phyloP scores from a whole-genome alignment of 2,329 filamentous ascomycete species.

The Neodidymelliopsis sp. region DNA sequence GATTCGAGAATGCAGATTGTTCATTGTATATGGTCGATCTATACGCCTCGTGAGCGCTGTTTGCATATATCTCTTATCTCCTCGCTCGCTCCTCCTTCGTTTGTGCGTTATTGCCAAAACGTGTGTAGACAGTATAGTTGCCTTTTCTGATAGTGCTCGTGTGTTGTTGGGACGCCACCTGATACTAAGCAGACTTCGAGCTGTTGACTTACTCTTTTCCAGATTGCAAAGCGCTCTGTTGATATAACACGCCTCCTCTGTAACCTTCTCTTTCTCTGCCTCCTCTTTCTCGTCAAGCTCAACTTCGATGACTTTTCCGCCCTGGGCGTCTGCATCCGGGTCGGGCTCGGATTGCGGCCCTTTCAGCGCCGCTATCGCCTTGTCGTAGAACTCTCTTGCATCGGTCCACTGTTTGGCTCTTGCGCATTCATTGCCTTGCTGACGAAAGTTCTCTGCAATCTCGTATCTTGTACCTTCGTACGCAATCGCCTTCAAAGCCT shows the following conservation, averaged over 20 bases:
- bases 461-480: conserved; percentile 92
- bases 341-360: conserved; percentile 60
- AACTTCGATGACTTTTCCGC: conserved; percentile 52
- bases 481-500: conserved; percentile 86
- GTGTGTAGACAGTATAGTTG: not conserved
- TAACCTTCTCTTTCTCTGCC: conserved; percentile 64
- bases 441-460: conserved; percentile 83
- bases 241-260: conserved; percentile 79
- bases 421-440: conserved; percentile 91
- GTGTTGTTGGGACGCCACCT: no score
- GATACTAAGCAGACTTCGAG: no score
- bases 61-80: conserved; percentile 5
- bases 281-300: conserved; percentile 67
- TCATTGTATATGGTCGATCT: conserved; percentile 9
- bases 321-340: conserved; percentile 51
- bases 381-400: conserved; percentile 89
- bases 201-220: conserved; percentile 67
- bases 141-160: not conserved
- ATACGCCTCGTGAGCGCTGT: conserved; percentile 4
- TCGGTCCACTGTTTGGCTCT: conserved; percentile 76
- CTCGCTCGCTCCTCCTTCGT: conserved; percentile 3
- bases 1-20: conserved; percentile 7
- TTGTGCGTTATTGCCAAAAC: no score
- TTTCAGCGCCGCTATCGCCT: conserved; percentile 78
- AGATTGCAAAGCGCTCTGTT: conserved; percentile 93